Evolutionary conservation across 139 green algal species (phyloP).

Genomic region (Bryopsis sp.): DNA sequence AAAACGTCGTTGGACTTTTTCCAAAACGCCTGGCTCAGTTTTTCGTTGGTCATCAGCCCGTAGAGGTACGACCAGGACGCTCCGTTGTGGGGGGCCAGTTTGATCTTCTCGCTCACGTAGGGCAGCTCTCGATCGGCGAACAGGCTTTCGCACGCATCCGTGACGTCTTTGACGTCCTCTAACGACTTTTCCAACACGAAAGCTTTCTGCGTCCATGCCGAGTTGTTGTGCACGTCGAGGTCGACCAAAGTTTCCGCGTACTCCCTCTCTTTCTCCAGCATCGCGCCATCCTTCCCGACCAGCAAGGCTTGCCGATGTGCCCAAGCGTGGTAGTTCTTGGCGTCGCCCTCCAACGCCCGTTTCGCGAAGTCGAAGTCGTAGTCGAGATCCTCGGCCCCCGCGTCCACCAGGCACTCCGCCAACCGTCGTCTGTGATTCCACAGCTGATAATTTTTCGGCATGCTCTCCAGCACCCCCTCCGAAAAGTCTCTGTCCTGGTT

Average conservation of each 20-base stretch:
- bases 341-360: conserved; percentile 47
- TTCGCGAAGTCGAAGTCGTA: conserved; percentile 43
- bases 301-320: conserved; percentile 61
- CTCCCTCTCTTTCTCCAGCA: conserved; percentile 47
- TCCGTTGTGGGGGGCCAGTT: no score
- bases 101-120: no score
- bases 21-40: no score
- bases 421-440: conserved; percentile 75
- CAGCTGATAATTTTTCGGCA: conserved; percentile 88
- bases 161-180: background rate
- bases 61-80: no score
- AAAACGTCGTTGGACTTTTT: no score
- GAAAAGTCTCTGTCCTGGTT: no score
- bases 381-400: conserved; percentile 30
- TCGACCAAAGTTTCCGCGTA: conserved; percentile 38
- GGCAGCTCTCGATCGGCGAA: no score
- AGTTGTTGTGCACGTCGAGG: conserved; percentile 79
- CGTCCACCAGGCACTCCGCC: conserved; percentile 29
- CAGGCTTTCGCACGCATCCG: no score
- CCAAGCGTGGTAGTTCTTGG: conserved; percentile 90
- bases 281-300: background rate
- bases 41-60: no score
- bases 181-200: conserved; percentile 37
- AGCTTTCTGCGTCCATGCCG: conserved; percentile 74
- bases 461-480: conserved; percentile 24